Percentiles rank a stretch among this genome's conserved stretches.
Evolutionary conservation across 164 flowering plant genomes (phyloP).

Genomic region (Sedum album): DNA sequence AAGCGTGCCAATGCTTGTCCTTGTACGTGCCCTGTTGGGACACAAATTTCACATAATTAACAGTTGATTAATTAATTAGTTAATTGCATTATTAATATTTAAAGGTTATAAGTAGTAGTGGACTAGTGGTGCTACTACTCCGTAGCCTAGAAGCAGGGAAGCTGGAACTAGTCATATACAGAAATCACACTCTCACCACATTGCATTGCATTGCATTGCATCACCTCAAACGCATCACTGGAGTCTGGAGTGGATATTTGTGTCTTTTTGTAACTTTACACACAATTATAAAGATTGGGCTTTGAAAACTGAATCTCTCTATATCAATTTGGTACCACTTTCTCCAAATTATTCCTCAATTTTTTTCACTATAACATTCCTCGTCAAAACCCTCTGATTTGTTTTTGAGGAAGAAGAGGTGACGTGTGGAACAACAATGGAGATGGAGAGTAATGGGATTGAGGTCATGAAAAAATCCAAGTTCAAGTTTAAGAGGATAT

Average conservation of each 20-base stretch:
- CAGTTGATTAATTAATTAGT: not conserved
- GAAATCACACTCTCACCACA: not conserved
- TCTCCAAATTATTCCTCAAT: not conserved
- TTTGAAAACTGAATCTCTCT: not conserved
- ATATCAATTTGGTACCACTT: not conserved
- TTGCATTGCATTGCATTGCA: no score
- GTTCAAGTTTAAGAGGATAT: conserved; percentile 77
- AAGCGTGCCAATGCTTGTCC: conserved; percentile 26
- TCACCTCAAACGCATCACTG: no score
- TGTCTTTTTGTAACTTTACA: not conserved
- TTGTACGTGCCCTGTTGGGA: not conserved
- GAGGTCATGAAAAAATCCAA: conserved; percentile 14
- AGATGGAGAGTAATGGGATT: conserved; percentile 28
- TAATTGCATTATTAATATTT: not conserved
- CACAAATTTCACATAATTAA: no score
- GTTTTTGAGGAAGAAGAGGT: conserved; percentile 3
- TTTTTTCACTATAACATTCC: not conserved
- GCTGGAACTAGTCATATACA: not conserved
- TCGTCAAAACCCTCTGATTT: not conserved
- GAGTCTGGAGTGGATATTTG: not conserved
- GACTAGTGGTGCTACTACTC: no score
- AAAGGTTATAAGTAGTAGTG: not conserved
- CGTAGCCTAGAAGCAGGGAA: no score
- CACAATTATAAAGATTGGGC: not conserved
- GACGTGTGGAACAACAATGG: not conserved